Conservation (phyloP, 2,329 filamentous ascomycete species). For the Pestalotiopsis sp. region DNA sequence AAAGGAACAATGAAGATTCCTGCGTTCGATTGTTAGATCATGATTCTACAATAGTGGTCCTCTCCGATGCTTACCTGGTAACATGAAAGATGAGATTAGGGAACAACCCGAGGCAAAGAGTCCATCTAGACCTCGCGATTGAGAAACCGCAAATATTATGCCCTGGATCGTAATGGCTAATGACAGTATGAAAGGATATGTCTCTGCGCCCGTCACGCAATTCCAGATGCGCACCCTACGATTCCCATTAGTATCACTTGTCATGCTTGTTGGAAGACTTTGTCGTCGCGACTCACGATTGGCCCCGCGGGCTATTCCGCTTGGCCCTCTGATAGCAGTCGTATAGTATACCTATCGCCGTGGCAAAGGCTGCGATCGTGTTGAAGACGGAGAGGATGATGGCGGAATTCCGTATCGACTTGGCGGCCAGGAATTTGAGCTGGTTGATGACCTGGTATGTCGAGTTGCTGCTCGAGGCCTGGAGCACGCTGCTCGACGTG, state of each 20-base stretch:
- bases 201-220: constrained; percentile 49
- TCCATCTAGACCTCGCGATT: constrained; percentile 55
- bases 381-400: constrained; percentile 66
- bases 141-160: constrained; percentile 57
- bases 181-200: constrained; percentile 59
- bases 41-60: not conserved
- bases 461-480: constrained; percentile 38
- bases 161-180: constrained; percentile 61
- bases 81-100: constrained; percentile 58
- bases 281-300: constrained; percentile 38
- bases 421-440: constrained; percentile 54
- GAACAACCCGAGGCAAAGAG: constrained; percentile 56
- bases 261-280: constrained; percentile 29
- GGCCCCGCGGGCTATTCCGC: constrained; percentile 38
- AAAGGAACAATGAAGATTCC: constrained; percentile 69
- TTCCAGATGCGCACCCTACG: constrained; percentile 34
- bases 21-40: constrained; percentile 35
- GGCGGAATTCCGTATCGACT: constrained; percentile 62
- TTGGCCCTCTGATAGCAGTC: constrained; percentile 53
- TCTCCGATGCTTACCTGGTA: constrained; percentile 51
- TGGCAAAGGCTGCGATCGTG: constrained; percentile 57
- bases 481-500: constrained; percentile 26
- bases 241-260: constrained; percentile 27
- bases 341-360: constrained; percentile 58
- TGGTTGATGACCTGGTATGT: constrained; percentile 51